These are phyloP conservation scores for Acacia crassicarpa DNA, from an alignment of 306 rosid genomes.

Conservation along the genomic window DNA sequence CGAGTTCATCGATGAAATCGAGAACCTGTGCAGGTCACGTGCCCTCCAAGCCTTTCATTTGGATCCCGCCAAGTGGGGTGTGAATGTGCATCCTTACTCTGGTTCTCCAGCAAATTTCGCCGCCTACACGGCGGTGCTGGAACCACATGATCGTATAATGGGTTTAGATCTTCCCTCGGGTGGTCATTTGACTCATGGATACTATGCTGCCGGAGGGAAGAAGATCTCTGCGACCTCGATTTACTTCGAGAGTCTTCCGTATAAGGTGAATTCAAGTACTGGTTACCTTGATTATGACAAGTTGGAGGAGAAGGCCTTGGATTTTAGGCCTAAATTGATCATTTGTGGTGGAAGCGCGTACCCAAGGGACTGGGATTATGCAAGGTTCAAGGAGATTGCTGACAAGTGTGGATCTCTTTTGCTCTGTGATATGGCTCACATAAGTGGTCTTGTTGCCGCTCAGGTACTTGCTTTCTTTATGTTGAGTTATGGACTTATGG, in stretches of 20 bases:
- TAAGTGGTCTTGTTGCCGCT: conserved; percentile 90
- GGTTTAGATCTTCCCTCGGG: conserved; percentile 98
- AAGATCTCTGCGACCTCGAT: conserved; percentile 97
- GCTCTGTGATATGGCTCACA: conserved; percentile 97
- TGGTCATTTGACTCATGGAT: conserved; percentile 89
- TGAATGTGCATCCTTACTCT: conserved; percentile 92
- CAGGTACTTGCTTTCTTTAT: conserved; percentile 52
- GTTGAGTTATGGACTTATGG: neutral
- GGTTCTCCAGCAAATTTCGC: conserved; percentile 98
- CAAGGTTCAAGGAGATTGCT: conserved; percentile 63
- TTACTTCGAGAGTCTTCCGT: conserved; percentile 93
- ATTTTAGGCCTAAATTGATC: conserved; percentile 85
- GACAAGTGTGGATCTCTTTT: conserved; percentile 86
- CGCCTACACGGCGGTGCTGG: conserved; percentile 89
- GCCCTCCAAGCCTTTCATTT: conserved; percentile 73
- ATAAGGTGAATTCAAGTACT: conserved; percentile 65
- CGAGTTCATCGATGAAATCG: conserved; percentile 90
- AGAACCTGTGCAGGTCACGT: conserved; percentile 82
- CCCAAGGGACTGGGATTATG: conserved; percentile 93
- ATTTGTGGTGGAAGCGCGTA: conserved; percentile 96
- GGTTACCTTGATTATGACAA: conserved; percentile 82
- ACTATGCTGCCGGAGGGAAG: conserved; percentile 93
- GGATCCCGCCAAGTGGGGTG: conserved; percentile 80
- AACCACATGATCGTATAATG: conserved; percentile 97
- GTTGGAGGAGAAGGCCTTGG: conserved; percentile 94